A percentile compares a stretch with the other conserved stretches of the same genome.
These are phyloP conservation scores for Aspergillus cejpii DNA, from an alignment of 2,329 filamentous ascomycete genomes.

Conservation along the genomic window DNA sequence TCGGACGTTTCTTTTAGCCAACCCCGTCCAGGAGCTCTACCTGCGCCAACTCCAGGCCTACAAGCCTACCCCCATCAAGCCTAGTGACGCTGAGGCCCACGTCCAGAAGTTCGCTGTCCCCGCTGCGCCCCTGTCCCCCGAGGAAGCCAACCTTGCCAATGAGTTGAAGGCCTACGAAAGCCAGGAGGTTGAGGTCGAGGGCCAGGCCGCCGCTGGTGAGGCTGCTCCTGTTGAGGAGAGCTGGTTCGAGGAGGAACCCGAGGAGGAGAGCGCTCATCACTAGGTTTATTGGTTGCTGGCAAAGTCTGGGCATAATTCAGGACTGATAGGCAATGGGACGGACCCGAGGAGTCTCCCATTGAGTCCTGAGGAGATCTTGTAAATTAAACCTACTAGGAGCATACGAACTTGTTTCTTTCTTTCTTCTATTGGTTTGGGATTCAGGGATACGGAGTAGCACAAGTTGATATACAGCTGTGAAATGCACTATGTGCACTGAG, in stretches of 20 bases:
- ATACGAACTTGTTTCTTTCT: constrained; percentile 18
- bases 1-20: constrained; percentile 55
- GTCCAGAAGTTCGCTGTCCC: constrained; percentile 82
- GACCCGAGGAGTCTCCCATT: constrained; percentile 16
- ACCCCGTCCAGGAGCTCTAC: constrained; percentile 97
- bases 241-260: constrained; percentile 76
- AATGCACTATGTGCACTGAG: too few species aligned
- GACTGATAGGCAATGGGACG: constrained; percentile 21
- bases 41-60: constrained; percentile 92
- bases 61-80: constrained; percentile 78
- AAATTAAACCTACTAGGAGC: constrained; percentile 27
- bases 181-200: constrained; percentile 91
- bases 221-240: constrained; percentile 57
- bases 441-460: not conserved
- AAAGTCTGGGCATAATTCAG: constrained; percentile 25
- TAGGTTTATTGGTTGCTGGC: constrained; percentile 29
- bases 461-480: too few species aligned
- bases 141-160: constrained; percentile 86
- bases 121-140: constrained; percentile 76
- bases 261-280: constrained; percentile 44
- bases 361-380: constrained; percentile 24
- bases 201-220: constrained; percentile 60
- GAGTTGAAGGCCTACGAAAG: constrained; percentile 91
- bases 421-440: not conserved
- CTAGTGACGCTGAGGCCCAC: constrained; percentile 78